Base-by-base conservation (phyloP, 208 protist genomes). In the Balamuthia mandrillaris region DNA sequence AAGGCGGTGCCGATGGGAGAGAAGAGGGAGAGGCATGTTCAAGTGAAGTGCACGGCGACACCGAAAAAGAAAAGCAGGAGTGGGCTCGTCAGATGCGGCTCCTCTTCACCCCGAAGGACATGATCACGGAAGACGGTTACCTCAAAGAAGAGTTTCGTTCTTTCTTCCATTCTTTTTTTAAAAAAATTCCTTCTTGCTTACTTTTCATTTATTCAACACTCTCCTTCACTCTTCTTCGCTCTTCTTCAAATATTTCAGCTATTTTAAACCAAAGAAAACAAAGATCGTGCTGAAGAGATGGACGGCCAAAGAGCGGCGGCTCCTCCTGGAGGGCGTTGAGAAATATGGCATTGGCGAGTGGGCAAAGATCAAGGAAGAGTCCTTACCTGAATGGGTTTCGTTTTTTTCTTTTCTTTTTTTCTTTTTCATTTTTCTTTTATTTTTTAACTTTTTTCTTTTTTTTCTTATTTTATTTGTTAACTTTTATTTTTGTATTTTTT, bases 321-420 rank as follows among this genome's bases (percentile, higher is more conserved):
- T 77, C 0, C 29, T 77, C 2, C 27, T 77, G 42, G 21, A 77
- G 44, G 37, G 27, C n/a, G 56, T 77, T 10, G 9, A 49, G 24
- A 77, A 77, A 29, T 45, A 77, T 12, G 66, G 66, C 44, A 77
- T 77, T n/a, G 66, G 66, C 66, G 27, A 41, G 3, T 77, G 66
- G 66, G 66, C 66, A 14, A n/a, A 39, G 12, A 49, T 56, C 44
- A 21, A 54, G 42, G 56, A 27, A 27, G 66, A 77, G 66, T 77
- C 56, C 44, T 27, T 77, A 3, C 66, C 66, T 2, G 44, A 77
- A 14, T 77, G 66, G 66, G 66, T 77, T 39, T 21, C 21, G 6
- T 31, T 33, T 5, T 44, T 24, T 77, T 49, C 35, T 2, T 27
- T n/a, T n/a, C 14, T 27, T 3, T 9, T 31, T 10, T 74, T 29